phyloP scores from a whole-genome alignment of 164 flowering plant species.

The Magnolia officinalis region DNA sequence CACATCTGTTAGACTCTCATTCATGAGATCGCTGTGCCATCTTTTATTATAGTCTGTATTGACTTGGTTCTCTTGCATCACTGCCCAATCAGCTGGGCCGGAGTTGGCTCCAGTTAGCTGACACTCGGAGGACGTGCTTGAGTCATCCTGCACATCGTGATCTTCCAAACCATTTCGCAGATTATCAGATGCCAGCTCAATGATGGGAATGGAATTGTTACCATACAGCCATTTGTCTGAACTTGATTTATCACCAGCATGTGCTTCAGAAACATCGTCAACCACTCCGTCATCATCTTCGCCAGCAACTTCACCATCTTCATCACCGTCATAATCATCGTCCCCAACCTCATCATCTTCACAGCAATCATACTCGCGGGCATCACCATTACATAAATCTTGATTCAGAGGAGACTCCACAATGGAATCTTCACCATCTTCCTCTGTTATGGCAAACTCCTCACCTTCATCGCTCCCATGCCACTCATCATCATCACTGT shows the following conservation, averaged over 20 bases:
- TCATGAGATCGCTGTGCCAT: constrained; percentile 15
- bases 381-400: neutral
- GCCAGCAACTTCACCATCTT: neutral
- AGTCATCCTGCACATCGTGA: neutral
- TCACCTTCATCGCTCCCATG: constrained; percentile 31
- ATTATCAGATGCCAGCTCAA: too few relatives aligned
- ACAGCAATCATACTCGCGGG: neutral
- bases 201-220: too few relatives aligned
- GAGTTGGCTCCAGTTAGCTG: constrained; percentile 6
- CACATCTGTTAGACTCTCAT: constrained; percentile 13
- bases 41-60: constrained; percentile 17
- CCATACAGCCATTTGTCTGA: neutral
- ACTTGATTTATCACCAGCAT: neutral
- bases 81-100: constrained; percentile 16
- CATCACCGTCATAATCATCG: neutral
- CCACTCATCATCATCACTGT: constrained; percentile 76
- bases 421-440: constrained; percentile 31
- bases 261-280: constrained; percentile 1
- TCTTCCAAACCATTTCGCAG: neutral
- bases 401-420: neutral
- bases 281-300: constrained; percentile 1
- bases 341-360: neutral
- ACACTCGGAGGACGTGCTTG: neutral
- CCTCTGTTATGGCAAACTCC: constrained; percentile 21
- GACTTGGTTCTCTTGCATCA: constrained; percentile 10